Base-by-base conservation (phyloP, 2,329 filamentous ascomycete genomes). In the Penicillium polonicum region DNA sequence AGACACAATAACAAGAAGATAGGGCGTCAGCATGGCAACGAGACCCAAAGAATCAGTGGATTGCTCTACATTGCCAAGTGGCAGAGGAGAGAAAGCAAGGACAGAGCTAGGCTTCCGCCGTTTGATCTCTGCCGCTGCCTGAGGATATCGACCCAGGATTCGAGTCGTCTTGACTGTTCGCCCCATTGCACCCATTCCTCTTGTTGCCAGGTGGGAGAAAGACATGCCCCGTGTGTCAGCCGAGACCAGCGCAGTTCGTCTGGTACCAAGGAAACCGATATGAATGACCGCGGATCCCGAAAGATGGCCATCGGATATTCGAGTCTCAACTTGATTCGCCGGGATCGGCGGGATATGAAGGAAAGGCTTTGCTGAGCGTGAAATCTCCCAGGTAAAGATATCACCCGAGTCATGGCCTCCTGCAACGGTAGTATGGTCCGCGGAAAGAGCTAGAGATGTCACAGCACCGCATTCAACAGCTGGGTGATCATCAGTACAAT, bases 311-410 rank as follows among this genome's bases (percentile, higher is more conserved):
- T 97, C 92, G 1, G 77, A 73, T n/a, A 83, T 87, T 48, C 87
- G 83, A 31, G 86, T 82, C 53, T 89, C 82, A 33, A 87, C 70
- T 57, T 89, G 84, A 2, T 79, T 76, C n/a, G 82, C 76, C 35
- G 91, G 86, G 10, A 96, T 79, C 36, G 91, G 90, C 1, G 88
- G 85, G 43, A 99, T 92, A 50, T 91, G 87, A 33, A 99, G 82
- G 72, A 99, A 99, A 0, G 93, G 94, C 33, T 90, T 85, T 3
- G 91, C 86, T n/a, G 89, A 84, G 57, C 89, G 85, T 41, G 85
- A 84, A 13, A 93, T 88, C 72, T 99, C 95, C 95, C 95, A 99
- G 0, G 93, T 99, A 70, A 97, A 97, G 52, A 99, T 96, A 70
- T 87, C 88, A 3, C 94, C 95, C 66, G 88, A 91, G 0, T 87